Conservation (phyloP, 2,329 filamentous ascomycete genomes). For the Colletotrichum sp. region DNA sequence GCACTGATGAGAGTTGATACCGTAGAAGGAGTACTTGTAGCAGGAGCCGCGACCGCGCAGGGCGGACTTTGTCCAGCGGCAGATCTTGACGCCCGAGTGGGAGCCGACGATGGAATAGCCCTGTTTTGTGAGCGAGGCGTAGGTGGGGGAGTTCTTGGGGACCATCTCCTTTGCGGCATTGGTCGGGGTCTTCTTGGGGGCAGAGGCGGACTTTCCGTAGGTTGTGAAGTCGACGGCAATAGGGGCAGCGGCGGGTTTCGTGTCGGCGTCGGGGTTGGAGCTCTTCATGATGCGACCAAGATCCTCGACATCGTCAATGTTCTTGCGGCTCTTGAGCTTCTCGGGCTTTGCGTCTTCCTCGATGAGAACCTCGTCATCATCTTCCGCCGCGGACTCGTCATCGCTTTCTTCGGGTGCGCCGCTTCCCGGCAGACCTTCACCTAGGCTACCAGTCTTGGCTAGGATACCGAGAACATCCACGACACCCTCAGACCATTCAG, state of each 20-base stretch:
- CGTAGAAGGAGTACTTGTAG: constrained; percentile 98
- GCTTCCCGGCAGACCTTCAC: constrained; percentile 75
- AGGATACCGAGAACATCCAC: constrained; percentile 71
- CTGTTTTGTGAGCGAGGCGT: constrained; percentile 90
- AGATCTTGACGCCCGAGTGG: constrained; percentile 97
- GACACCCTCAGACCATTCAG: constrained; percentile 81
- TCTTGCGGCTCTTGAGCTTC: constrained; percentile 39
- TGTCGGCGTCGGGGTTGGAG: constrained; percentile 39
- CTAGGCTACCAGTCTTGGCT: constrained; percentile 63
- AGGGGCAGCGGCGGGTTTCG: constrained; percentile 35
- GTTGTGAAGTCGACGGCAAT: constrained; percentile 89
- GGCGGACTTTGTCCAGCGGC: constrained; percentile 97
- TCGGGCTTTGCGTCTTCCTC: constrained; percentile 50
- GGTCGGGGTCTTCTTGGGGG: constrained; percentile 47
- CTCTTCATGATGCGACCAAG: constrained; percentile 70
- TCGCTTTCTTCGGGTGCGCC: constrained; percentile 87
- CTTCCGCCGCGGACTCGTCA: constrained; percentile 70
- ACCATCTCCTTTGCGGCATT: constrained; percentile 87
- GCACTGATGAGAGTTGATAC: constrained; percentile 93
- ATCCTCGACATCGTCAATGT: constrained; percentile 84
- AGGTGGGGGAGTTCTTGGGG: constrained; percentile 86
- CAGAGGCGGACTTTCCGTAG: constrained; percentile 56
- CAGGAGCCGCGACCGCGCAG: constrained; percentile 92
- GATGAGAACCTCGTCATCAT: constrained; percentile 58
- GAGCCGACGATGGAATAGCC: constrained; percentile 95